Evolutionary conservation across 345 rosid species (phyloP).

Genomic region (Populus simonii): DNA sequence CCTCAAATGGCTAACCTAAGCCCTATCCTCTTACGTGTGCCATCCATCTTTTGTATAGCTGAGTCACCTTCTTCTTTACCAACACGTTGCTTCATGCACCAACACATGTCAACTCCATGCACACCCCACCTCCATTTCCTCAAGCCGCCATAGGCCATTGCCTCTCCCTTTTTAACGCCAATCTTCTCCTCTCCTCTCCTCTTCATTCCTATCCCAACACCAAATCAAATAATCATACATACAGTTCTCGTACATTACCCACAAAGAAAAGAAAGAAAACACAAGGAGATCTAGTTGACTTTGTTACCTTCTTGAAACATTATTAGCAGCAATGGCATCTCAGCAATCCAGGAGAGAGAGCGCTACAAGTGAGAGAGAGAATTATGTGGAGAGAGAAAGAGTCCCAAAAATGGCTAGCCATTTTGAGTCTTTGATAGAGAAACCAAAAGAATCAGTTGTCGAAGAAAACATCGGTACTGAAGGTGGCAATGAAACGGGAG

Average conservation of each 20-base stretch:
- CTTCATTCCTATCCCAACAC: neutral
- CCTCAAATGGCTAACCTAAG: neutral
- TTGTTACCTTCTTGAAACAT: neutral
- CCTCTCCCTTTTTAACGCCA: constrained; percentile 7
- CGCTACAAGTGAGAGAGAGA: constrained; percentile 40
- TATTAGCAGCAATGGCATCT: constrained; percentile 49
- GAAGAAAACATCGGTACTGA: neutral
- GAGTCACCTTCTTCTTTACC: neutral
- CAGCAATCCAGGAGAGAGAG: constrained; percentile 53
- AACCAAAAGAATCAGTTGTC: constrained; percentile 10
- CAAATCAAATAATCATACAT: too few species aligned
- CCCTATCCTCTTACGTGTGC: neutral
- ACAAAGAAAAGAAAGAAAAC: neutral
- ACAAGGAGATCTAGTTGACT: too few species aligned
- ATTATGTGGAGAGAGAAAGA: constrained; percentile 47
- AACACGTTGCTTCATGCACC: constrained; percentile 30
- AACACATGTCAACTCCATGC: constrained; percentile 40
- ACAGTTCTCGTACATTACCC: neutral
- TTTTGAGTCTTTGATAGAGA: constrained; percentile 47
- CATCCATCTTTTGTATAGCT: neutral
- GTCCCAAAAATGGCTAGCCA: constrained; percentile 64
- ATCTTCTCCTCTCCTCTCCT: neutral
- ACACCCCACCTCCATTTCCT: neutral
- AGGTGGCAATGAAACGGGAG: neutral
- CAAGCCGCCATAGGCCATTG: neutral